A percentile compares a stretch with the other conserved stretches of the same genome.
Conservation (phyloP, 805 yeast genomes). For the Candida adriatica region DNA sequence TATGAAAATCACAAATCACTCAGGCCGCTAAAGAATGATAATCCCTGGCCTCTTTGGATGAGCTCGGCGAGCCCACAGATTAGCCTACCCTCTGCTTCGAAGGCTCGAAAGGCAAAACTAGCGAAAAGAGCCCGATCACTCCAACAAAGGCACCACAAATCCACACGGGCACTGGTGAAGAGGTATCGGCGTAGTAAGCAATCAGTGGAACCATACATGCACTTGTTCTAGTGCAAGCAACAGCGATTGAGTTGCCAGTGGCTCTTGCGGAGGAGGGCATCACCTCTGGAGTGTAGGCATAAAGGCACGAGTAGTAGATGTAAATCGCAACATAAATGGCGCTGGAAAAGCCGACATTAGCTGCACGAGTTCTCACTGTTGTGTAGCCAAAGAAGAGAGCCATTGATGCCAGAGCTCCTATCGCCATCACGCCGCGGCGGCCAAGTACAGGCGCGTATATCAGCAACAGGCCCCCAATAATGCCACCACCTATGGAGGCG, state of each 20-base stretch:
- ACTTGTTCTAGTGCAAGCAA: slow-evolving; percentile 43
- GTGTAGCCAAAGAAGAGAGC: slow-evolving; percentile 57
- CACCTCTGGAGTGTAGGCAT: slow-evolving; percentile 62
- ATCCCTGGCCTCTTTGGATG: no score
- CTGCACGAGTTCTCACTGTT: slow-evolving; percentile 44
- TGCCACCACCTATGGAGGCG: slow-evolving; percentile 39
- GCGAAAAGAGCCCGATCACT: slow-evolving; percentile 37
- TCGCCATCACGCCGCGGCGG: slow-evolving; percentile 48
- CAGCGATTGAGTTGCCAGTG: slow-evolving; percentile 54
- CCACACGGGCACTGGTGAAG: slow-evolving; percentile 8
- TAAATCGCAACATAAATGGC: slow-evolving; percentile 30
- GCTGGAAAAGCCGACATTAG: slow-evolving; percentile 39
- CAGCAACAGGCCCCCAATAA: slow-evolving; percentile 38
- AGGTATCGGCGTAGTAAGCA: slow-evolving; percentile 28
- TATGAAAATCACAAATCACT: no score
- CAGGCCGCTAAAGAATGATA: no score
- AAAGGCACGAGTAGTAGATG: slow-evolving; percentile 52
- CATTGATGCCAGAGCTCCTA: slow-evolving; percentile 46
- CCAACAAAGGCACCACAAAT: slow-evolving; percentile 8
- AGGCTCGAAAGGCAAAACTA: slow-evolving; percentile 44
- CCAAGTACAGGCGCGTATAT: slow-evolving; percentile 30
- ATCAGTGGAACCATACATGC: slow-evolving; percentile 54
- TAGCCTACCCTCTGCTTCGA: slow-evolving; percentile 20
- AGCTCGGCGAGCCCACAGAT: no score
- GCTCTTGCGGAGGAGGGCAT: slow-evolving; percentile 46